Percentiles rank a stretch among this genome's conserved stretches.
Evolutionary conservation across 176 grass and related monocot genomes (phyloP).

Genomic region (Triticum timopheevii): DNA sequence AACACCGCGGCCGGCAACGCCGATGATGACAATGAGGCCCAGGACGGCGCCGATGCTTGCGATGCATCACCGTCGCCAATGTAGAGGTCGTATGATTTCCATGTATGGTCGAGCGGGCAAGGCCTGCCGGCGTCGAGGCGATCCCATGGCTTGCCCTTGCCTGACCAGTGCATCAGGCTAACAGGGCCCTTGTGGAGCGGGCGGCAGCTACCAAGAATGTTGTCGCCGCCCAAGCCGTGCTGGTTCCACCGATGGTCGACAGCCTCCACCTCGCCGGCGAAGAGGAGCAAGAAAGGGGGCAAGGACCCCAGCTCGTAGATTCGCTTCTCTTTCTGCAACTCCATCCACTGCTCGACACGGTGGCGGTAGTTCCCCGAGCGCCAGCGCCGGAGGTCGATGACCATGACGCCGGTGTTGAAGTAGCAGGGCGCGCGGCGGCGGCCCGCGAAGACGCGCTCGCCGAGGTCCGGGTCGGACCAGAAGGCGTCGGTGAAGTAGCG

Average conservation of each 20-base stretch:
- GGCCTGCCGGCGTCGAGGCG: slow-evolving; percentile 68
- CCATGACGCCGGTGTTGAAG: slow-evolving; percentile 80
- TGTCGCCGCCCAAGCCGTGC: slow-evolving; percentile 93
- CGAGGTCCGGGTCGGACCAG: slow-evolving; percentile 56
- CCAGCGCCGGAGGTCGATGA: slow-evolving; percentile 73
- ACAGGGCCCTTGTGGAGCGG: slow-evolving; percentile 79
- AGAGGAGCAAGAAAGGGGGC: slow-evolving; percentile 84
- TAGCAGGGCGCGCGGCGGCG: slow-evolving; percentile 57
- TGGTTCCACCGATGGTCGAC: slow-evolving; percentile 96
- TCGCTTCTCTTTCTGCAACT: slow-evolving; percentile 63
- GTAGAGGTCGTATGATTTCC: slow-evolving; percentile 79
- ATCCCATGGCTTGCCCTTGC: slow-evolving; percentile 90
- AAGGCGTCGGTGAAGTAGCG: slow-evolving; percentile 66
- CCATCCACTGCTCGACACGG: slow-evolving; percentile 78
- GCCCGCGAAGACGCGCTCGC: slow-evolving; percentile 34
- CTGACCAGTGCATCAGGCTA: slow-evolving; percentile 93
- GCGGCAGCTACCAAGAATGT: slow-evolving; percentile 74
- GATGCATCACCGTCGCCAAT: slow-evolving; percentile 20
- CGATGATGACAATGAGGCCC: slow-evolving; percentile 32
- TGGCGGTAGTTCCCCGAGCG: slow-evolving; percentile 64
- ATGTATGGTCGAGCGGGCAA: slow-evolving; percentile 71
- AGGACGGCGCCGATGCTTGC: slow-evolving; percentile 32
- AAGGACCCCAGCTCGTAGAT: slow-evolving; percentile 89
- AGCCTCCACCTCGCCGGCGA: slow-evolving; percentile 79
- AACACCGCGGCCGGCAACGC: slow-evolving; percentile 35